A percentile compares a stretch with the other conserved stretches of the same genome.
Conservation (phyloP, 1,284 basidiomycete species). For the Rhodotorula sp. region DNA sequence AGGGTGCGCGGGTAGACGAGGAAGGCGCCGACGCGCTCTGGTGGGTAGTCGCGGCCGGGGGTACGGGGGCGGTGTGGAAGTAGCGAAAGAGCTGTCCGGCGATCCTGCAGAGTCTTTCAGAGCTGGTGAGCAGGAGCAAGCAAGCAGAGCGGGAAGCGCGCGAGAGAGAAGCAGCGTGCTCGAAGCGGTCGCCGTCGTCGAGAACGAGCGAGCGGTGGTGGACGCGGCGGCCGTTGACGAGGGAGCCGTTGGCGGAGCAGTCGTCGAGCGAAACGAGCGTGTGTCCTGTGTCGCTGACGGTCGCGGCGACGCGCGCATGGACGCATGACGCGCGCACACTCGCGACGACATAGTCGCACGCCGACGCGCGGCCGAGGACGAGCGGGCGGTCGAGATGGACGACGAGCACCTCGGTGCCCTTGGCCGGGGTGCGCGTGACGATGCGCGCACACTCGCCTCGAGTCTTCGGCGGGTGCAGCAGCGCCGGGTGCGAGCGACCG, state of each 20-base stretch:
- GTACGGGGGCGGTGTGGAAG: conserved; percentile 43
- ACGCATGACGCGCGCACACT: conserved; percentile 1
- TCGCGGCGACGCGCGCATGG: conserved; percentile 12
- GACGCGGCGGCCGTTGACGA: conserved; percentile 68
- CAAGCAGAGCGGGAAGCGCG: neutral
- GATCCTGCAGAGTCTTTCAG: conserved; percentile 49
- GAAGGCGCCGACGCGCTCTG: conserved; percentile 53
- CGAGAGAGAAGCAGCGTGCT: conserved; percentile 37
- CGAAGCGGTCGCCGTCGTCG: conserved; percentile 69
- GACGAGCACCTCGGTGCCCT: conserved; percentile 8
- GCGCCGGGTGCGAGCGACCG: too few species aligned
- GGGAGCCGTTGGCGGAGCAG: conserved; percentile 72
- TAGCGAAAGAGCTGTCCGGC: conserved; percentile 23
- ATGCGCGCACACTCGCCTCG: neutral
- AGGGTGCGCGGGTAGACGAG: conserved; percentile 15
- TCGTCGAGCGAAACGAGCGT: conserved; percentile 58
- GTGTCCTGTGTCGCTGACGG: conserved; percentile 24
- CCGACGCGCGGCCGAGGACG: conserved; percentile 8
- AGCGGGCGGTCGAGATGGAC: conserved; percentile 10
- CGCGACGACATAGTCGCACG: conserved; percentile 11
- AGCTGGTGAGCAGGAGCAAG: too few species aligned
- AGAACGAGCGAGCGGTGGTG: conserved; percentile 61
- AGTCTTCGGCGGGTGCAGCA: neutral
- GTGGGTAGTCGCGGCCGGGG: neutral
- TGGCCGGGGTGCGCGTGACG: neutral